phyloP scores from a whole-genome alignment of 2,329 filamentous ascomycete genomes.

The Fusarium sp. region DNA sequence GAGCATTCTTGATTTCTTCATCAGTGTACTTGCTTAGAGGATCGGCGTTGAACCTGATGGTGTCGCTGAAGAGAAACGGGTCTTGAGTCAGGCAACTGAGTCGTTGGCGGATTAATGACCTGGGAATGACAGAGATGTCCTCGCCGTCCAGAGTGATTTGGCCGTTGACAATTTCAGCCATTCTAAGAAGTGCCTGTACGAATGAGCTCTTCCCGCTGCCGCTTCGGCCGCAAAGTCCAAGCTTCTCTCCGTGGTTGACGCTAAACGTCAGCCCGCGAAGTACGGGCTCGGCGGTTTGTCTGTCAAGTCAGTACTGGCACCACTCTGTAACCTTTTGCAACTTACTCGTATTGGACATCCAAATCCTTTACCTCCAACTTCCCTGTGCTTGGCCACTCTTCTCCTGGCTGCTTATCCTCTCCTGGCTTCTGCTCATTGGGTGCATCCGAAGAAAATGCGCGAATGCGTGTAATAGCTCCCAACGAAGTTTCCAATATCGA shows the following conservation, averaged over 20 bases:
- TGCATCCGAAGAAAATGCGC: constrained; percentile 42
- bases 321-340: background rate
- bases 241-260: constrained; percentile 51
- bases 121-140: constrained; percentile 48
- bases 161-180: constrained; percentile 59
- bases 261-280: constrained; percentile 48
- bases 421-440: constrained; percentile 37
- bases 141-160: constrained; percentile 60
- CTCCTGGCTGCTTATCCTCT: constrained; percentile 26
- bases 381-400: constrained; percentile 41
- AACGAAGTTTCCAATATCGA: constrained; percentile 47
- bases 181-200: constrained; percentile 59
- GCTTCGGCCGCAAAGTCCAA: constrained; percentile 60
- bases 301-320: constrained; percentile 21
- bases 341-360: constrained; percentile 47
- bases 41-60: constrained; percentile 63
- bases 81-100: constrained; percentile 66
- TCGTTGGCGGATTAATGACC: constrained; percentile 43
- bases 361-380: constrained; percentile 39
- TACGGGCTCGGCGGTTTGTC: constrained; percentile 39
- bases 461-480: constrained; percentile 47
- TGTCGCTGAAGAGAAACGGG: constrained; percentile 62
- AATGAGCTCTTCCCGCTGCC: constrained; percentile 55
- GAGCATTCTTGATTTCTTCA: constrained; percentile 55
- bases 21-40: constrained; percentile 55